Percentiles rank a stretch among this genome's conserved stretches.
These are phyloP conservation scores for Lasiosphaeria ovina DNA, from an alignment of 495 filamentous ascomycete genomes.

Conservation along the genomic window DNA sequence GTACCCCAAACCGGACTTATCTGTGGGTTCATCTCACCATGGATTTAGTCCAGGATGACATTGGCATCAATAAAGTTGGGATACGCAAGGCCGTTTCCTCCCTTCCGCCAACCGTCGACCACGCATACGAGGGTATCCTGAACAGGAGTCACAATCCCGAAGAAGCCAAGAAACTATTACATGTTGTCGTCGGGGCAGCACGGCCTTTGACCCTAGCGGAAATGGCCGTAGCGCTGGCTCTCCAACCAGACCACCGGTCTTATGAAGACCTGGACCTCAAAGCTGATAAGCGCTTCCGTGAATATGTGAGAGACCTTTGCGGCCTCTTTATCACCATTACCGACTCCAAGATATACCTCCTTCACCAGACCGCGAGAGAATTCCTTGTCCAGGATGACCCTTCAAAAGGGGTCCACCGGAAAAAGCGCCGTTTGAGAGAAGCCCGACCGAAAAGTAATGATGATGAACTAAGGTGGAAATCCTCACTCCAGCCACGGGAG, in stretches of 20 bases:
- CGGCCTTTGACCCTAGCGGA: neutral
- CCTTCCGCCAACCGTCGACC: neutral
- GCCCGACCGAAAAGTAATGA: too few relatives aligned
- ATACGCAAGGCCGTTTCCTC: neutral
- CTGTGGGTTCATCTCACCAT: slow-evolving; percentile 4
- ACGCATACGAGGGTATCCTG: slow-evolving; percentile 3
- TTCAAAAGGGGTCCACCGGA: too few relatives aligned
- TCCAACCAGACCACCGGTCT: neutral
- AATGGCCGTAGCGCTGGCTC: slow-evolving; percentile 3
- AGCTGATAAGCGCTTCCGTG: neutral
- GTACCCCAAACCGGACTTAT: slow-evolving; percentile 2
- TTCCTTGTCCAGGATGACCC: neutral
- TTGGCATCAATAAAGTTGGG: neutral
- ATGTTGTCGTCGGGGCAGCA: slow-evolving; percentile 2
- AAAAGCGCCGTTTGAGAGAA: too few relatives aligned
- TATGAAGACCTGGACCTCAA: neutral
- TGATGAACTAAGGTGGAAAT: too few relatives aligned
- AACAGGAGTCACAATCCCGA: neutral
- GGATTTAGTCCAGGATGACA: neutral
- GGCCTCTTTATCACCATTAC: slow-evolving; percentile 9
- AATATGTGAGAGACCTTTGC: slow-evolving; percentile 6
- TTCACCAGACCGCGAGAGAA: slow-evolving; percentile 9
- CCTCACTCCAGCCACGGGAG: too few relatives aligned
- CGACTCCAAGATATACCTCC: neutral
- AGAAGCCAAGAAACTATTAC: neutral